Evolutionary conservation across 371 early-diverging fungal species (phyloP).

Genomic region (Coemansia sp.): DNA sequence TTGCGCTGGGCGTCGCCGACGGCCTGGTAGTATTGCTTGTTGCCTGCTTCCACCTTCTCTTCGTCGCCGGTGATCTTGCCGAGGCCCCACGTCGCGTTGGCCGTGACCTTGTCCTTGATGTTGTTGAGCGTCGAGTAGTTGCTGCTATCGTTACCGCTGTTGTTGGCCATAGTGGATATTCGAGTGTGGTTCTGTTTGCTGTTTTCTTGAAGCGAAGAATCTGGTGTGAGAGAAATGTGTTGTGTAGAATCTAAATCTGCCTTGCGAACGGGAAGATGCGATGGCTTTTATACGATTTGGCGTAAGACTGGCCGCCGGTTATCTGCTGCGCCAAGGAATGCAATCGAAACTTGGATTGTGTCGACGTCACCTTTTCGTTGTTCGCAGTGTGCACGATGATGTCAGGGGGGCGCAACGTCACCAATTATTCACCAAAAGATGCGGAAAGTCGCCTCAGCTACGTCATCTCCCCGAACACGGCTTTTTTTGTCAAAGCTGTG

Average conservation of each 20-base stretch:
- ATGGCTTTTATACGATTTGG: not conserved
- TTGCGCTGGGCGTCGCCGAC: no score
- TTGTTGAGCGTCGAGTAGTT: not conserved
- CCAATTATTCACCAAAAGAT: not conserved
- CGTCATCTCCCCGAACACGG: not conserved
- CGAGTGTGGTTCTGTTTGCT: no score
- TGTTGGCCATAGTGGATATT: not conserved
- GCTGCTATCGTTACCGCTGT: not conserved
- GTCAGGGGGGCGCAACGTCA: not conserved
- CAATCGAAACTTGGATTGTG: not conserved
- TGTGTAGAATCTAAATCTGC: no score
- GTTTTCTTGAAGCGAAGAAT: no score
- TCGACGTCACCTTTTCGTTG: not conserved
- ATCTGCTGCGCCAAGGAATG: not conserved
- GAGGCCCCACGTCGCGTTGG: not conserved
- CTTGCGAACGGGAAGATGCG: not conserved
- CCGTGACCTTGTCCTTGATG: not conserved
- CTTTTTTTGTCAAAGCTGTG: no score
- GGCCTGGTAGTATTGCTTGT: not conserved
- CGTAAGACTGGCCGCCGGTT: not conserved
- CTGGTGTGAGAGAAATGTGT: no score
- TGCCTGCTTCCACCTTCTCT: slow-evolving; percentile 8
- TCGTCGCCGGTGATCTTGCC: not conserved
- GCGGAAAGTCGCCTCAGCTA: not conserved
- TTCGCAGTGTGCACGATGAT: not conserved